Evolutionary conservation across 1,139 yeast species (phyloP).

Genomic region (Nadsonia starkeyi-henricii): DNA sequence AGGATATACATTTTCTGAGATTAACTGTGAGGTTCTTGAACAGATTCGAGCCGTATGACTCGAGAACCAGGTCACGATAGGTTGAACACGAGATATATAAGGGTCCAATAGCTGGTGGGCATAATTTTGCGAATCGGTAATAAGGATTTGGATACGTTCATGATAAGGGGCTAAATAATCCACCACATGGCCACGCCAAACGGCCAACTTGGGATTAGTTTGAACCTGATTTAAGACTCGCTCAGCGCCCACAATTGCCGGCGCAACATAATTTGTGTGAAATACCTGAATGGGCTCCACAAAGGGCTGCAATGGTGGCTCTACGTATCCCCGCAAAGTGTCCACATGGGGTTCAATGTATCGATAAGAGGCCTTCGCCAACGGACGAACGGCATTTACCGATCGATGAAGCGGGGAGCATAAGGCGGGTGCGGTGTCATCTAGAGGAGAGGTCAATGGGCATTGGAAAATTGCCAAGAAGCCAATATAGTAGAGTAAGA

Average conservation of each 20-base stretch:
- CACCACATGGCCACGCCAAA: too few species aligned
- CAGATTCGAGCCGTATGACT: conserved; percentile 5
- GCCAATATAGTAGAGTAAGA: conserved; percentile 16
- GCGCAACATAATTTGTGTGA: neutral
- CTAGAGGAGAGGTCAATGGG: conserved; percentile 12
- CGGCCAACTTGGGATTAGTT: too few species aligned
- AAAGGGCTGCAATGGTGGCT: conserved; percentile 1
- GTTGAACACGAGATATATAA: conserved; percentile 12
- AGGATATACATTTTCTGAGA: conserved; percentile 6
- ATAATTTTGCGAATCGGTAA: too few species aligned
- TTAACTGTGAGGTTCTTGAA: conserved; percentile 10
- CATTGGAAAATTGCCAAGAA: conserved; percentile 18
- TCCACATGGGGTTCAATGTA: conserved; percentile 15
- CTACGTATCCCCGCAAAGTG: conserved; percentile 12
- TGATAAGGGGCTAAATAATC: too few species aligned
- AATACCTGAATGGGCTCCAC: neutral
- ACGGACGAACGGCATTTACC: conserved; percentile 10
- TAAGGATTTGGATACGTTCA: too few species aligned
- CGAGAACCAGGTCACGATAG: conserved; percentile 7
- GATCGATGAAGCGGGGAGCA: conserved; percentile 15
- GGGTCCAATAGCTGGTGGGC: conserved; percentile 7
- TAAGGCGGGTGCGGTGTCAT: conserved; percentile 12
- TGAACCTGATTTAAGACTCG: neutral
- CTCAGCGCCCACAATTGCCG: neutral
- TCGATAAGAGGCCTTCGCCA: conserved; percentile 11